Evolutionary conservation across 1,284 basidiomycete genomes (phyloP), one percentile per base, ranked within the genome.

Genomic region (Hemileia vastatrix): DNA sequence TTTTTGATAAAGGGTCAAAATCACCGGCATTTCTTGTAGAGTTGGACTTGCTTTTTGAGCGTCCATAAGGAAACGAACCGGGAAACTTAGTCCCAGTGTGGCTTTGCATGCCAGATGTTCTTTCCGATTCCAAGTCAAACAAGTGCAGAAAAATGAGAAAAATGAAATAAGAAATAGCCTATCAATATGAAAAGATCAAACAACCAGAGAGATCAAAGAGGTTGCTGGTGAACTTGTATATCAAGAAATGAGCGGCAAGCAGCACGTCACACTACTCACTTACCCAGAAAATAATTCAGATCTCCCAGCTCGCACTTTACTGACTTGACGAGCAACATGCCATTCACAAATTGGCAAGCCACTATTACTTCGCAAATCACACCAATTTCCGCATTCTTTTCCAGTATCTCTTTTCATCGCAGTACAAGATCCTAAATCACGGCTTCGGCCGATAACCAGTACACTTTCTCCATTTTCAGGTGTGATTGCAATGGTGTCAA

Each of bases 401-500:
- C 91, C 91, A 65, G 95, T 89, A 47, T 83, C 81, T 72, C 85
- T 86, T 32, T 66, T 65, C 45, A 80, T 74, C 4, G 88, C 89
- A 1, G 79, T 79, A 73, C 94, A 98, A 77, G 84, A 84, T 0
- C 89, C 88, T 1, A 96, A 81, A 74, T 97, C 90, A 32, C 81
- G 81, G 2, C 90, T 82, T n/a, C 85, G 82, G 0, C 94, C 94
- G 54, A 98, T 84, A 36, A 89, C 79, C n/a, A 84, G 81, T 51
- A 95, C 85, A 2, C 88, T 86, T 2, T 84, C 82, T 0, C 83
- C 85, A 0, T 85, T 87, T 52, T 86, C 84, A 0, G 94, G 94
- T 0, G 90, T 93, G 53, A 98, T 76, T 0, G 89, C 89, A 4
- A 97, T 82, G 23, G 92, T 84, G 67, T 93, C 90, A 45, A 83